Evolutionary conservation across 2,329 filamentous ascomycete genomes (phyloP).

Genomic region (Bimuria novae-zelandiae): DNA sequence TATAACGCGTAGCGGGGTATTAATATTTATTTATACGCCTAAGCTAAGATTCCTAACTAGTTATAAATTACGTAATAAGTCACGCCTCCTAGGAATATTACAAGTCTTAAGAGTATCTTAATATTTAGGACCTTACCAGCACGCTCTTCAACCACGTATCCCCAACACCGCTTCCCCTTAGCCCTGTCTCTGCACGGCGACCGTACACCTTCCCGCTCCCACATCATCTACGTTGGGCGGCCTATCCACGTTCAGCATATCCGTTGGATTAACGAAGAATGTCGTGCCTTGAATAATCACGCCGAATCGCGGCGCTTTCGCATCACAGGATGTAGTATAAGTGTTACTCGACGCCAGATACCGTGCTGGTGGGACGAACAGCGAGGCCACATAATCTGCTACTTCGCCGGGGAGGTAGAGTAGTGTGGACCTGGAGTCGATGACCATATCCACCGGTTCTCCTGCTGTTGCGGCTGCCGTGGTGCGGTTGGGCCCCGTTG

Average conservation of each 20-base stretch:
- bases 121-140: too few species aligned
- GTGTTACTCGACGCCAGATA: conserved; percentile 12
- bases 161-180: conserved; percentile 40
- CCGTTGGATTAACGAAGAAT: conserved; percentile 21
- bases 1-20: too few species aligned
- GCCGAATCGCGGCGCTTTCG: conserved; percentile 24
- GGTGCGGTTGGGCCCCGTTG: neutral
- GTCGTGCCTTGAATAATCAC: conserved; percentile 19
- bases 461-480: neutral
- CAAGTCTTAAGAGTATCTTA: too few species aligned
- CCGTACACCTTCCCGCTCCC: conserved; percentile 9
- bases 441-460: conserved; percentile 19
- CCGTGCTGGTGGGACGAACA: conserved; percentile 25
- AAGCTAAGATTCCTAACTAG: too few species aligned
- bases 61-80: too few species aligned
- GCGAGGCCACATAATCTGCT: conserved; percentile 22
- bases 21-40: too few species aligned
- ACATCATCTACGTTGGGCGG: too few species aligned
- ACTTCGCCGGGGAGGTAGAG: conserved; percentile 28
- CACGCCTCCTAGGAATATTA: too few species aligned
- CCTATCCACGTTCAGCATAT: conserved; percentile 23
- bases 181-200: conserved; percentile 23
- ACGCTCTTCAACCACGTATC: conserved; percentile 54
- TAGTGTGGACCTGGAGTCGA: conserved; percentile 32
- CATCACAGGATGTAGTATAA: conserved; percentile 22